phyloP scores from a whole-genome alignment of 1,139 yeast genomes.

The Candida sp. region DNA sequence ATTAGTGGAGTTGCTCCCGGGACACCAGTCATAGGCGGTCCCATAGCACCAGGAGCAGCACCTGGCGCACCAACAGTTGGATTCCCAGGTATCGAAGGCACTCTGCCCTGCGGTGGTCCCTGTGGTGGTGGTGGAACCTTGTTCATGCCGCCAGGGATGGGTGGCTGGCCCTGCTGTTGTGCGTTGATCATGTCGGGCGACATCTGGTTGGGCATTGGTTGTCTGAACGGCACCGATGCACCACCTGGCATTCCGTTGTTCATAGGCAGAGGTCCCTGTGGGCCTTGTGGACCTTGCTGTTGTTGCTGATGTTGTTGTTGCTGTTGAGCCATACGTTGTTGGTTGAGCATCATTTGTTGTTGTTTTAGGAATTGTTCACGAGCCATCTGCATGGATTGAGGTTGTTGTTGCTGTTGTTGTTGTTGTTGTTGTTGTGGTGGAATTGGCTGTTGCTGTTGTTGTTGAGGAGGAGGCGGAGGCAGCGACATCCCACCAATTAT shows the following conservation, averaged over 20 bases:
- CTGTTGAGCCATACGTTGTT: conserved; percentile 10
- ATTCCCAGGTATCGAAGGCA: conserved; percentile 8
- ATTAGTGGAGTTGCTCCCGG: conserved; percentile 3
- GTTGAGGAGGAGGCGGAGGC: conserved; percentile 20
- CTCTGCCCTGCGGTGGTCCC: conserved; percentile 4
- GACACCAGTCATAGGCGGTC: conserved; percentile 6
- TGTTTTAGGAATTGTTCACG: conserved; percentile 13
- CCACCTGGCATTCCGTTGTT: conserved; percentile 7
- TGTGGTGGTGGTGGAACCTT: background rate
- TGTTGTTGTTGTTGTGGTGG: conserved; percentile 13
- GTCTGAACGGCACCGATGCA: conserved; percentile 26
- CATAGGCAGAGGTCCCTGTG: conserved; percentile 1
- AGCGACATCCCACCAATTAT: conserved; percentile 23
- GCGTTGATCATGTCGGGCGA: conserved; percentile 7
- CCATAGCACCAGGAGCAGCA: background rate
- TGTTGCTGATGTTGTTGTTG: conserved; percentile 6
- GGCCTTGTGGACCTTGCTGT: conserved; percentile 1
- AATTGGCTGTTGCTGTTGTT: background rate
- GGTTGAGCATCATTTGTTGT: conserved; percentile 14
- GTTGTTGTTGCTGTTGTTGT: conserved; percentile 21
- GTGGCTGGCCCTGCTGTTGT: conserved; percentile 4
- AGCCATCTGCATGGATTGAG: conserved; percentile 7
- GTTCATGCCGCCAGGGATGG: conserved; percentile 8
- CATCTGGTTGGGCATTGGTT: conserved; percentile 12
- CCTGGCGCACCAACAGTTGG: conserved; percentile 1